A percentile compares a stretch with the other conserved stretches of the same genome.
Conservation (phyloP, 164 flowering plant species). For the Piper betle region DNA sequence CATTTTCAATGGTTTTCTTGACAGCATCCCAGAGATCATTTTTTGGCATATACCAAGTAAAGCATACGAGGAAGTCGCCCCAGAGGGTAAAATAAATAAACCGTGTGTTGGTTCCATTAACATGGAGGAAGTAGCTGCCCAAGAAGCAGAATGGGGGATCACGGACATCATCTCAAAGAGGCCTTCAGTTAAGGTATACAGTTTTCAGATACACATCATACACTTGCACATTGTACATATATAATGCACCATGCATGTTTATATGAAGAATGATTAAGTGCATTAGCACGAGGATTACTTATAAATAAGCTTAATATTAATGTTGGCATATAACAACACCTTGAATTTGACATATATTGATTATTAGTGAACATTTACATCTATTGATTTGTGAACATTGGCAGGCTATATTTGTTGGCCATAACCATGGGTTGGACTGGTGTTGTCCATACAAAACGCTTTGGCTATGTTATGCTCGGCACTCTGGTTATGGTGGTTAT, state of each 20-base stretch:
- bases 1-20: not conserved
- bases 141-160: conserved; percentile 72
- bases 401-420: conserved; percentile 88
- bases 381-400: not conserved
- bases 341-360: not conserved
- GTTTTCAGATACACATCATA: no score
- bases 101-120: conserved; percentile 86
- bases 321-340: no score
- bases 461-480: conserved; percentile 88
- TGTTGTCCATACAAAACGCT: conserved; percentile 72
- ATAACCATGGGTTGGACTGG: conserved; percentile 91
- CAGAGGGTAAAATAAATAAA: conserved; percentile 22
- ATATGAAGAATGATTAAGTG: no score
- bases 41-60: conserved; percentile 92
- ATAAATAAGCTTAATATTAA: no score
- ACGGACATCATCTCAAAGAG: conserved; percentile 49
- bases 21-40: conserved; percentile 67
- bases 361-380: not conserved
- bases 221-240: no score
- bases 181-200: conserved; percentile 59
- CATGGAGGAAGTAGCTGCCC: conserved; percentile 58
- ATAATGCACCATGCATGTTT: no score
- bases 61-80: conserved; percentile 60
- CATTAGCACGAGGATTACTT: no score
- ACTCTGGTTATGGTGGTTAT: conserved; percentile 90